Percentiles rank a stretch among this genome's conserved stretches.
These are phyloP conservation scores for Chytriomyces sp. DNA, from an alignment of 192 early-diverging fungal species.

Conservation along the genomic window DNA sequence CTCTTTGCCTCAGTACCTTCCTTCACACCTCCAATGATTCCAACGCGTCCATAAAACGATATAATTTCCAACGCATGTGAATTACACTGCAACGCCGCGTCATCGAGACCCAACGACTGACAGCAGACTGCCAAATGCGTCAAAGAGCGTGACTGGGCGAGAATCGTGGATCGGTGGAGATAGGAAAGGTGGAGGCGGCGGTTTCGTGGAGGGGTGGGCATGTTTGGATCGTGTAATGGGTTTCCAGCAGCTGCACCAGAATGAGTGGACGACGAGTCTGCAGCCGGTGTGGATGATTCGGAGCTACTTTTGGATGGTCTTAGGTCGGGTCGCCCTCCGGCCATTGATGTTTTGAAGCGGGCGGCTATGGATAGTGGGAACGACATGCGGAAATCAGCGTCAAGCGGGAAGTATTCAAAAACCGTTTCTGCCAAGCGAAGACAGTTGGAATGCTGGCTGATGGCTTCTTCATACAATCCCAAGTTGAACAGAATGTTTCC, in stretches of 20 bases:
- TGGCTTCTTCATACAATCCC: conserved; percentile 51
- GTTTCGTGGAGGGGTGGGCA: conserved; percentile 4
- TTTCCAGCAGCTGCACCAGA: too few relatives aligned
- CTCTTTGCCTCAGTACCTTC: neutral
- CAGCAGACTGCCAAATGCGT: conserved; percentile 57
- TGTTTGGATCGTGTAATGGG: conserved; percentile 10
- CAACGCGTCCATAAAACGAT: conserved; percentile 7
- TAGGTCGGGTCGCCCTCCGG: neutral
- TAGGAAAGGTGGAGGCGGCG: conserved; percentile 53
- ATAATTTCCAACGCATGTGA: conserved; percentile 31
- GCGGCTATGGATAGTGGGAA: conserved; percentile 28
- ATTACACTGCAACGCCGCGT: conserved; percentile 45
- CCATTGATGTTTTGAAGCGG: conserved; percentile 30
- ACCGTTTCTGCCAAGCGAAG: conserved; percentile 52
- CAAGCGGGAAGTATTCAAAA: conserved; percentile 57
- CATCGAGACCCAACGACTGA: conserved; percentile 51
- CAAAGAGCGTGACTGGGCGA: conserved; percentile 54
- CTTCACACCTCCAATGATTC: conserved; percentile 2
- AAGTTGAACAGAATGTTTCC: conserved; percentile 55
- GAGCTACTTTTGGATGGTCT: neutral
- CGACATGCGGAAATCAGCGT: conserved; percentile 34
- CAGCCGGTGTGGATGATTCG: neutral
- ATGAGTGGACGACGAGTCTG: neutral
- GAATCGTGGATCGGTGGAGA: conserved; percentile 54
- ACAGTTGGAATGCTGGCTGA: conserved; percentile 55